These are phyloP conservation scores for Penicillium angulare DNA, from an alignment of 495 filamentous ascomycete genomes.

Conservation along the genomic window DNA sequence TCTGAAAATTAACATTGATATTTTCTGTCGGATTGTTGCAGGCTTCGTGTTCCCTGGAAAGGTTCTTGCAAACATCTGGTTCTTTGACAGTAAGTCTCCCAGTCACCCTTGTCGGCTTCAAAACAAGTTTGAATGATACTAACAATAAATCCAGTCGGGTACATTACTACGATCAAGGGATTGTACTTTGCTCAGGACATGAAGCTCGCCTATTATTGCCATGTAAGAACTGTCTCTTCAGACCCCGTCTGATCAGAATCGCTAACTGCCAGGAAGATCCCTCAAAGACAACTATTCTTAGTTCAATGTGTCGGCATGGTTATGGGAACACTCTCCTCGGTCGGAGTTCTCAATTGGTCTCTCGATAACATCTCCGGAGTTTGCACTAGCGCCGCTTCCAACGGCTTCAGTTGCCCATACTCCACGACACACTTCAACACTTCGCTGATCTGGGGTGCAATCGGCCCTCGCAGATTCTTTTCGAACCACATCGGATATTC, in stretches of 20 bases:
- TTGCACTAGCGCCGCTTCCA: conserved; percentile 71
- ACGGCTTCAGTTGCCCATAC: conserved; percentile 84
- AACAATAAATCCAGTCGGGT: conserved; percentile 47
- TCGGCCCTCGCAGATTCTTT: conserved; percentile 69
- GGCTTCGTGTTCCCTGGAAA: conserved; percentile 76
- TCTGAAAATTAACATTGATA: conserved; percentile 75
- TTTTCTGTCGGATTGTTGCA: conserved; percentile 75
- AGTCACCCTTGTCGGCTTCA: not conserved
- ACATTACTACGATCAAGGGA: conserved; percentile 79
- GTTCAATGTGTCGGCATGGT: conserved; percentile 65
- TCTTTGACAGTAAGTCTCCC: conserved; percentile 35
- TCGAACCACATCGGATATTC: conserved; percentile 46
- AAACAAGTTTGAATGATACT: not conserved
- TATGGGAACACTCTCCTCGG: conserved; percentile 67
- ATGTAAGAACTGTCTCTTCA: conserved; percentile 29
- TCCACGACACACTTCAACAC: conserved; percentile 85
- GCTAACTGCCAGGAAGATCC: conserved; percentile 45
- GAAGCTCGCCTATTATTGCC: conserved; percentile 87
- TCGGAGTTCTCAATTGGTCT: conserved; percentile 82
- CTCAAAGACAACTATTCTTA: conserved; percentile 66
- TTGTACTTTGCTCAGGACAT: conserved; percentile 84
- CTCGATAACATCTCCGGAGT: conserved; percentile 69
- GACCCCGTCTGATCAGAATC: not conserved
- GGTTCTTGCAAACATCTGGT: conserved; percentile 87
- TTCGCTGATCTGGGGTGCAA: conserved; percentile 82